These are phyloP conservation scores for Fusarium nanum DNA, from an alignment of 2,329 filamentous ascomycete genomes.

Conservation along the genomic window DNA sequence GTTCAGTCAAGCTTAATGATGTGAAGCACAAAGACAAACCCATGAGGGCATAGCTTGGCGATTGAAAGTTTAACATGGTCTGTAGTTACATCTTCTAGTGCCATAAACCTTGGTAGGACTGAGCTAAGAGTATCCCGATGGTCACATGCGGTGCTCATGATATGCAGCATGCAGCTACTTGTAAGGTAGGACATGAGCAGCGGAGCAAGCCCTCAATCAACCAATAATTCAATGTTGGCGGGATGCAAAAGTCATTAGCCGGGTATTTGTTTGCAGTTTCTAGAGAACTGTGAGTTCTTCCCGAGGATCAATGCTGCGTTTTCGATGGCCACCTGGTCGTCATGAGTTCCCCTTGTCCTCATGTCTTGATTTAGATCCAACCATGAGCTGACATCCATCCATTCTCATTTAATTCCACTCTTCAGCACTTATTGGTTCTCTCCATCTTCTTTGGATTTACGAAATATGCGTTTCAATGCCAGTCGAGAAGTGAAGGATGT, in stretches of 20 bases:
- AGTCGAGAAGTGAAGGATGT: background rate
- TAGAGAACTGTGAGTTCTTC: background rate
- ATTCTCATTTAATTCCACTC: conserved; percentile 1
- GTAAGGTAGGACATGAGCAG: conserved; percentile 4
- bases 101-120: background rate
- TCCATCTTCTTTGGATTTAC: background rate
- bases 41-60: conserved; percentile 2
- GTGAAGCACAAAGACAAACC: conserved; percentile 10
- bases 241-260: background rate
- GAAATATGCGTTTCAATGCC: background rate
- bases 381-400: conserved; percentile 10
- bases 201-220: background rate
- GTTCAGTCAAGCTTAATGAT: background rate
- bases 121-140: background rate
- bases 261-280: background rate
- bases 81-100: background rate
- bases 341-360: conserved; percentile 14
- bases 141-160: conserved; percentile 25
- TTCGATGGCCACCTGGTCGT: background rate
- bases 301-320: background rate
- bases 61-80: background rate
- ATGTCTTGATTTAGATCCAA: background rate
- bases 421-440: background rate
- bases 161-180: conserved; percentile 20
- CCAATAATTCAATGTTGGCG: background rate